These are phyloP conservation scores for Pachyrhizus erosus DNA, from an alignment of 306 rosid species.

Conservation along the genomic window DNA sequence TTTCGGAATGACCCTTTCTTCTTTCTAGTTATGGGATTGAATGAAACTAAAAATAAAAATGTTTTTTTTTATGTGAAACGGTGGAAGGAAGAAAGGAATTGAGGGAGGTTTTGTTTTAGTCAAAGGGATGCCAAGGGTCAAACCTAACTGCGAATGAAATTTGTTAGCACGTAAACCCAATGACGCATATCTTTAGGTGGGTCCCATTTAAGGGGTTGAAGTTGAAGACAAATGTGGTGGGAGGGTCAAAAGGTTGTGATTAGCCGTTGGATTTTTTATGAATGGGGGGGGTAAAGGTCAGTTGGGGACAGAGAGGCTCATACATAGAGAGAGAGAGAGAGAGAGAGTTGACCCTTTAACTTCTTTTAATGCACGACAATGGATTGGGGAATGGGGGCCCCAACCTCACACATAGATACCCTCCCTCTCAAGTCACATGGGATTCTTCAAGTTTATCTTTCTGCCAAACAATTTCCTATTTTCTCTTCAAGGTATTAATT, in stretches of 20 bases:
- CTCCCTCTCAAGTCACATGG: slow-evolving; percentile 42
- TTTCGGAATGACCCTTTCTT: too few relatives aligned
- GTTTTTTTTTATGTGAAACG: too few relatives aligned
- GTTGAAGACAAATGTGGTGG: neutral
- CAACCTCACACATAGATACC: slow-evolving; percentile 35
- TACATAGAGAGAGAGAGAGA: neutral
- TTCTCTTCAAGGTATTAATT: too few relatives aligned
- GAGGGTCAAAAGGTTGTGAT: slow-evolving; percentile 67
- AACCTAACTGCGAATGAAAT: slow-evolving; percentile 28
- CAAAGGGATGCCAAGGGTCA: slow-evolving; percentile 59
- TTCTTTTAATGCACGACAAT: slow-evolving; percentile 61
- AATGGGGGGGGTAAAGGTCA: neutral
- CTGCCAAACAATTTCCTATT: too few relatives aligned
- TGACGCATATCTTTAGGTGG: slow-evolving; percentile 1
- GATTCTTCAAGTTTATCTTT: too few relatives aligned
- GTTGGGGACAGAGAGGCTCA: slow-evolving; percentile 68
- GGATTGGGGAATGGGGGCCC: slow-evolving; percentile 41
- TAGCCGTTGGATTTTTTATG: slow-evolving; percentile 69
- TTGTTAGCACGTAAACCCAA: too few relatives aligned
- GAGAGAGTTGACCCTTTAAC: slow-evolving; percentile 77
- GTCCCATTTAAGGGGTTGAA: slow-evolving; percentile 33
- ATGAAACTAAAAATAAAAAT: neutral
- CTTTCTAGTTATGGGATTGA: slow-evolving; percentile 24
- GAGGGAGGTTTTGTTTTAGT: slow-evolving; percentile 36
- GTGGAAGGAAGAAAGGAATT: neutral